phyloP scores from a whole-genome alignment of 139 green algal species.

The Trebouxia sp. region DNA sequence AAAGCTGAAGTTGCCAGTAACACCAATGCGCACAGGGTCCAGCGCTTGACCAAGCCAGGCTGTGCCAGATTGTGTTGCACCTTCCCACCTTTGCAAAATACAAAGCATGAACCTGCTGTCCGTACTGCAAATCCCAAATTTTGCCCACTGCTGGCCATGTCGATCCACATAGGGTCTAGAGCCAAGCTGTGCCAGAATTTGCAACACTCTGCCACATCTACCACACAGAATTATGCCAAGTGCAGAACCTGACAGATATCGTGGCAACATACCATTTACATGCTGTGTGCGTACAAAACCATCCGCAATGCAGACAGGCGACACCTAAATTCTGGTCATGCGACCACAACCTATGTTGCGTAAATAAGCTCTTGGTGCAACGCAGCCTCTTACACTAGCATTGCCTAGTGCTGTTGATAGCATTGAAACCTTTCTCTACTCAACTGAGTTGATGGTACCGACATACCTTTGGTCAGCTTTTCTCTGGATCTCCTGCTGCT shows the following conservation, averaged over 20 bases:
- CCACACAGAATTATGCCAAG: neutral
- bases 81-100: neutral
- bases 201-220: neutral
- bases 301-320: too few relatives aligned
- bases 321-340: too few relatives aligned
- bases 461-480: constrained; percentile 40
- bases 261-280: too few relatives aligned
- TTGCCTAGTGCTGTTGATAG: too few relatives aligned
- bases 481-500: constrained; percentile 63
- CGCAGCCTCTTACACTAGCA: too few relatives aligned
- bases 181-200: neutral
- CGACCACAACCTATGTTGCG: too few relatives aligned
- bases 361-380: too few relatives aligned
- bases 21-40: constrained; percentile 1
- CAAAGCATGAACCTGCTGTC: neutral
- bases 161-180: neutral
- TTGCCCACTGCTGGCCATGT: neutral
- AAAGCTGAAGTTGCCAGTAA: constrained; percentile 17
- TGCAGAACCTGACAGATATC: neutral
- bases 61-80: constrained; percentile 6
- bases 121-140: neutral
- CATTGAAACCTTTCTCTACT: neutral
- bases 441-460: neutral
- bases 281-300: too few relatives aligned
- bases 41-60: constrained; percentile 16